Conservation (phyloP, 2,329 filamentous ascomycete species). For the Epichloe coenophiala region DNA sequence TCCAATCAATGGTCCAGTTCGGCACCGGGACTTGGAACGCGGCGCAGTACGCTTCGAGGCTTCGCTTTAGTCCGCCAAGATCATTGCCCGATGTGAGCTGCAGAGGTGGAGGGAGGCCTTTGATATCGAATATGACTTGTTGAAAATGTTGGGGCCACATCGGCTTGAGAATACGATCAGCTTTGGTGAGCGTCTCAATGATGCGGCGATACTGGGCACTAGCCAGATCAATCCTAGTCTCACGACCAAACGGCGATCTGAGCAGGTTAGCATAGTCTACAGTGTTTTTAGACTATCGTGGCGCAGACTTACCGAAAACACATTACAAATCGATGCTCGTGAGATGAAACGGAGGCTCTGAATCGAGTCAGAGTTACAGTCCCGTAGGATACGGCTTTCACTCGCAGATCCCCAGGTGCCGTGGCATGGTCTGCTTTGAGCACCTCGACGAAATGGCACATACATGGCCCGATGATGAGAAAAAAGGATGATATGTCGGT, state of each 20-base stretch:
- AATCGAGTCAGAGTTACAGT: conserved; percentile 39
- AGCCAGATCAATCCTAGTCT: conserved; percentile 35
- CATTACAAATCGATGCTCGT: conserved; percentile 43
- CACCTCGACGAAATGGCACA: conserved; percentile 39
- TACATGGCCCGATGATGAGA: conserved; percentile 38
- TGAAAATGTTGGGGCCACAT: conserved; percentile 45
- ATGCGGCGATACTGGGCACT: conserved; percentile 41
- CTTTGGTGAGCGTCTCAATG: conserved; percentile 38
- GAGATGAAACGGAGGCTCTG: conserved; percentile 33
- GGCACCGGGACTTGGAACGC: conserved; percentile 37
- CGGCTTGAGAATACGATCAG: conserved; percentile 42
- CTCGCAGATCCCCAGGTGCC: conserved; percentile 31
- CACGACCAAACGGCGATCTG: conserved; percentile 29
- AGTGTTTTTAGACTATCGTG: neutral
- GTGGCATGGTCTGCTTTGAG: conserved; percentile 29
- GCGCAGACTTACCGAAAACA: conserved; percentile 33
- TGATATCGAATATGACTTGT: conserved; percentile 37
- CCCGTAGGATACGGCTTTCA: conserved; percentile 36
- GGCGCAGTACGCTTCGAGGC: conserved; percentile 40
- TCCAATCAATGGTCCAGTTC: conserved; percentile 36
- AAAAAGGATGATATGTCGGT: conserved; percentile 40
- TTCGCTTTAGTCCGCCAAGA: conserved; percentile 40
- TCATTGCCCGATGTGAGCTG: conserved; percentile 41
- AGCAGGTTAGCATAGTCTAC: neutral
- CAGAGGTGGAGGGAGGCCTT: conserved; percentile 37